A percentile compares a stretch with the other conserved stretches of the same genome.
Conservation (phyloP, 2,329 filamentous ascomycete species). For the Aureobasidium namibiae region DNA sequence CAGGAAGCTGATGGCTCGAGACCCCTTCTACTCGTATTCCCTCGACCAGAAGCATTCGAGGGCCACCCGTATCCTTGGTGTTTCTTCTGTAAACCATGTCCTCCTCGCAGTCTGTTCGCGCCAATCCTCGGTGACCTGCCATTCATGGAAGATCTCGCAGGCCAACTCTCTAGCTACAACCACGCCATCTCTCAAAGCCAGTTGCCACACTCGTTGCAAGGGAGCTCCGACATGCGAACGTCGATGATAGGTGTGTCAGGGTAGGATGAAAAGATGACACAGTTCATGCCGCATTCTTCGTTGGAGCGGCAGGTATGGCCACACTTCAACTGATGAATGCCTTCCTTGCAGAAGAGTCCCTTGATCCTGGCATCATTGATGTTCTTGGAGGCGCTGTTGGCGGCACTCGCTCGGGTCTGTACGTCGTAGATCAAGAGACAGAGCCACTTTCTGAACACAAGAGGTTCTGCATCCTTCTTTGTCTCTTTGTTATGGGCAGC, state of each 20-base stretch:
- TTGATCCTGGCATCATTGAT: not conserved
- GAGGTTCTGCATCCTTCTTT: not conserved
- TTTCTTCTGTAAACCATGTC: not conserved
- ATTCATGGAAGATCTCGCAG: not conserved
- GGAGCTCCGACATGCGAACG: not conserved
- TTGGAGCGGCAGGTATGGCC: not conserved
- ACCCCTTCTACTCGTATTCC: too few species aligned
- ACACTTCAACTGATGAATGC: not conserved
- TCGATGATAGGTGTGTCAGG: not conserved
- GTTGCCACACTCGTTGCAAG: not conserved
- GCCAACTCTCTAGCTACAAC: not conserved
- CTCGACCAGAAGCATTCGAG: not conserved
- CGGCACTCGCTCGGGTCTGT: not conserved
- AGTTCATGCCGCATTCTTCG: not conserved
- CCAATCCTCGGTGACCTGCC: not conserved
- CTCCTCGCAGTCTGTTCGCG: too few species aligned
- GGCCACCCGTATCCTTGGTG: not conserved
- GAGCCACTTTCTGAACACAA: not conserved
- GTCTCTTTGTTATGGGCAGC: not conserved
- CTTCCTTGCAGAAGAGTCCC: not conserved
- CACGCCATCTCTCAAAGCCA: not conserved
- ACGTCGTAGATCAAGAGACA: not conserved
- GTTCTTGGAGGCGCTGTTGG: not conserved
- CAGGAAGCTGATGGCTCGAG: not conserved
- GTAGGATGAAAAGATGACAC: not conserved